These are phyloP conservation scores for Paragyromitra xinjiangensis DNA, from an alignment of 495 filamentous ascomycete species.

Conservation along the genomic window DNA sequence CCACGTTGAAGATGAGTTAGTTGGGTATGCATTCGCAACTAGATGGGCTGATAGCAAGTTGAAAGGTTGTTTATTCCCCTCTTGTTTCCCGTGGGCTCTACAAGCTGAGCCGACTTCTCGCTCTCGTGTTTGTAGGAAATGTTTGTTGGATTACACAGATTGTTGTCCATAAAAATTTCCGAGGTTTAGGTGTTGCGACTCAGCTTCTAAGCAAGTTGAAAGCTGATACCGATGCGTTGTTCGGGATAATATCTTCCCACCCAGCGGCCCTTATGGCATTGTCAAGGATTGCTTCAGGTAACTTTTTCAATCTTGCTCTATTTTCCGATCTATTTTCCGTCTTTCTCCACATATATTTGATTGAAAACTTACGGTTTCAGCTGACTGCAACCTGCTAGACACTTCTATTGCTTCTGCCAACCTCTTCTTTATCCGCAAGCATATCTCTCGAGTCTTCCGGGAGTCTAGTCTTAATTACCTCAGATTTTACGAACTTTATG, in stretches of 20 bases:
- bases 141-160: conserved; percentile 39
- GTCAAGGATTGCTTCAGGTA: conserved; percentile 18
- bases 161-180: conserved; percentile 26
- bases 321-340: not conserved
- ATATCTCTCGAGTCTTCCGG: conserved; percentile 6
- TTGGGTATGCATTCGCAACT: conserved; percentile 38
- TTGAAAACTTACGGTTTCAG: not conserved
- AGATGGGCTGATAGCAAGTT: conserved; percentile 21
- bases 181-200: conserved; percentile 35
- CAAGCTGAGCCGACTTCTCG: not conserved
- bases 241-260: conserved; percentile 36
- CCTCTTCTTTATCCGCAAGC: conserved; percentile 9
- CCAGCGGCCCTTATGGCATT: conserved; percentile 33
- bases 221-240: conserved; percentile 23
- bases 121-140: conserved; percentile 1
- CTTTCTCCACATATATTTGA: not conserved
- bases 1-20: conserved; percentile 25
- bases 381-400: not conserved
- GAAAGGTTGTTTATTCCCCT: conserved; percentile 14
- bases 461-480: conserved; percentile 18
- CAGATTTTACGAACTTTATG: not conserved
- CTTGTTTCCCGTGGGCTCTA: not conserved
- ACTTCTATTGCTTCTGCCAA: not conserved
- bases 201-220: conserved; percentile 25
- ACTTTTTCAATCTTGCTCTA: not conserved